Evolutionary conservation across 2,329 filamentous ascomycete species (phyloP), one percentile per base, ranked within the genome.

Genomic region (Alternaria ethzedia): DNA sequence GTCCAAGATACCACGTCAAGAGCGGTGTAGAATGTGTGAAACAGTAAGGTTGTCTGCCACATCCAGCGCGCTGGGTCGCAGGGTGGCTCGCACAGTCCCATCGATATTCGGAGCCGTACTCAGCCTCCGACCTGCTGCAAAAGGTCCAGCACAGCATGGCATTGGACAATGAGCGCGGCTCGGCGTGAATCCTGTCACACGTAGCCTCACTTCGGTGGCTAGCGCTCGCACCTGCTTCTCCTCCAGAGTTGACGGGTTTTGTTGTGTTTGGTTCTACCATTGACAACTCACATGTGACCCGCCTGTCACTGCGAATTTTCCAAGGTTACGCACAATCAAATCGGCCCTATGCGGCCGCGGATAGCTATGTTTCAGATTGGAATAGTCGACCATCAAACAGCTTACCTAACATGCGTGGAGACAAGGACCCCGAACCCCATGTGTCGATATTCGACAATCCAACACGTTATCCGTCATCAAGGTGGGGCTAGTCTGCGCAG

Each of bases 91-190:
- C 23, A 26, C 51, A 45, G 50, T 57, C 56, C 17, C 56, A 55
- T 57, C 63, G 64, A 64, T 67, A 58, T 63, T 62, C 57, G 59
- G 59, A 61, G 58, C 58, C 45, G 52, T 50, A 45, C 57, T 57
- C 60, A 59, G 63, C 54, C 63, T 55, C 58, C 25, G 41, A n/a
- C 54, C 32, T 45, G 56, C 46, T 30, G 46, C 46, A 47, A 50
- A 41, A n/a, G 15, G 12, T 46, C n/a, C 54, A 57, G 41, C 32
- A 20, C 25, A 10, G 23, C 30, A 50, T 56, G 13, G 17, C 65
- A 52, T 56, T 65, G 52, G 57, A 58, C 61, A 57, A 51, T 44
- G 21, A 52, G n/a, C 6, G 36, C 55, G 13, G 44, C 52, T 56
- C 58, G 44, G 50, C 43, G 26, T 46, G 51, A 57, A 63, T 61